Evolutionary conservation across 495 filamentous ascomycete genomes (phyloP).

Genomic region (Aspergillus biplanus): DNA sequence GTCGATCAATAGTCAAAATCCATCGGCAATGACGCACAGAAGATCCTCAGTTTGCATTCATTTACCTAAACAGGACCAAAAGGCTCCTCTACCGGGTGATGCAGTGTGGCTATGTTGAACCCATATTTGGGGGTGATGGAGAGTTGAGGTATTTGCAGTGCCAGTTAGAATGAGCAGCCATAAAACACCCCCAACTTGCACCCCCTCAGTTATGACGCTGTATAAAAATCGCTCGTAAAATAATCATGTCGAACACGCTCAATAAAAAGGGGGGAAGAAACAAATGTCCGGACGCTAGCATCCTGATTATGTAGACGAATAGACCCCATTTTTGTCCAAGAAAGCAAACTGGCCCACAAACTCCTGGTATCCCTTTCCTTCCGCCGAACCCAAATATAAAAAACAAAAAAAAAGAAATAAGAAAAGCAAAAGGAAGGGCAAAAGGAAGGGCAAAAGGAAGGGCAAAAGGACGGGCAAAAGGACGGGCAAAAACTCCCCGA

Average conservation of each 20-base stretch:
- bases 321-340: neutral
- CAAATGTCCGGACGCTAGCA: neutral
- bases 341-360: neutral
- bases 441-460: too few relatives aligned
- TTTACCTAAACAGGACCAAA: constrained; percentile 1
- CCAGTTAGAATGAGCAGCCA: constrained; percentile 10
- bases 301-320: neutral
- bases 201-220: neutral
- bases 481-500: neutral
- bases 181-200: neutral
- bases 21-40: constrained; percentile 22
- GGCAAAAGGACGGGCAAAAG: too few relatives aligned
- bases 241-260: constrained; percentile 3
- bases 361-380: constrained; percentile 1
- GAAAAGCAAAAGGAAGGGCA: too few relatives aligned
- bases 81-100: constrained; percentile 11
- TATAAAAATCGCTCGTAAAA: constrained; percentile 10
- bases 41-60: constrained; percentile 15
- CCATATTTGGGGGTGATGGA: neutral
- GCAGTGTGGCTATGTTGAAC: constrained; percentile 14
- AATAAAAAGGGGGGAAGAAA: neutral
- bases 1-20: constrained; percentile 21
- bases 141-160: constrained; percentile 16
- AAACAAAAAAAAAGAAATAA: too few relatives aligned
- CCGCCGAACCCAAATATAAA: constrained; percentile 2